Evolutionary conservation across 208 protist species (phyloP).

Genomic region (Angomonas deanei): DNA sequence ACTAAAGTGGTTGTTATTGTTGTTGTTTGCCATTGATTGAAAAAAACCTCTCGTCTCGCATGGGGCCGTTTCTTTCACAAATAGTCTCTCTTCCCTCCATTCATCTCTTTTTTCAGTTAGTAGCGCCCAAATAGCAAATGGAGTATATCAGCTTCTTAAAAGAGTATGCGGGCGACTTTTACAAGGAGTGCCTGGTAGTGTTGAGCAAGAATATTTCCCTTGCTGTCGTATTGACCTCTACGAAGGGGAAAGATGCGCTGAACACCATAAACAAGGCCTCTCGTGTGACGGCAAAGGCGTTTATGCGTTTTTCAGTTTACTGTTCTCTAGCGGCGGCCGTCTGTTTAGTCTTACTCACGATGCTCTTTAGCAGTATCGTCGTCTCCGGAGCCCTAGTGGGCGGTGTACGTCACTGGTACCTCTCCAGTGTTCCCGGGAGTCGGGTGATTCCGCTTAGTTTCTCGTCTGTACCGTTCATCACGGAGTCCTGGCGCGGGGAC

Average conservation of each 20-base stretch:
- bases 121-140: not conserved
- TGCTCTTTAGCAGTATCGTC: constrained; percentile 23
- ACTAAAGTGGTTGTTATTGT: not conserved
- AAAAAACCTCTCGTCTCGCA: too few relatives aligned
- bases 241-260: not conserved
- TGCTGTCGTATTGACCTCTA: not conserved
- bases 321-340: constrained; percentile 13
- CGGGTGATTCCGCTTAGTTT: constrained; percentile 41
- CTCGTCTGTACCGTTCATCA: constrained; percentile 58
- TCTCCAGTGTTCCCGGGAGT: constrained; percentile 38
- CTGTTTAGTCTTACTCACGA: constrained; percentile 10
- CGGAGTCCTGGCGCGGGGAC: constrained; percentile 42
- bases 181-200: not conserved
- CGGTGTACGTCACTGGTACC: constrained; percentile 26
- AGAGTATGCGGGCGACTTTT: not conserved
- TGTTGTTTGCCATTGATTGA: too few relatives aligned
- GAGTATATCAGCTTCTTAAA: not conserved
- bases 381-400: constrained; percentile 22
- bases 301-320: not conserved
- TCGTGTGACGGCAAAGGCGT: not conserved
- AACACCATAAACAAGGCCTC: not conserved
- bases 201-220: not conserved
- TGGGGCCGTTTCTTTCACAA: not conserved
- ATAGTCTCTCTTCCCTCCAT: not conserved
- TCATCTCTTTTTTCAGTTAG: not conserved